A percentile compares a stretch with the other conserved stretches of the same genome.
Evolutionary conservation across 1,284 basidiomycete species (phyloP).

Genomic region (Austroboletus rostrupii): DNA sequence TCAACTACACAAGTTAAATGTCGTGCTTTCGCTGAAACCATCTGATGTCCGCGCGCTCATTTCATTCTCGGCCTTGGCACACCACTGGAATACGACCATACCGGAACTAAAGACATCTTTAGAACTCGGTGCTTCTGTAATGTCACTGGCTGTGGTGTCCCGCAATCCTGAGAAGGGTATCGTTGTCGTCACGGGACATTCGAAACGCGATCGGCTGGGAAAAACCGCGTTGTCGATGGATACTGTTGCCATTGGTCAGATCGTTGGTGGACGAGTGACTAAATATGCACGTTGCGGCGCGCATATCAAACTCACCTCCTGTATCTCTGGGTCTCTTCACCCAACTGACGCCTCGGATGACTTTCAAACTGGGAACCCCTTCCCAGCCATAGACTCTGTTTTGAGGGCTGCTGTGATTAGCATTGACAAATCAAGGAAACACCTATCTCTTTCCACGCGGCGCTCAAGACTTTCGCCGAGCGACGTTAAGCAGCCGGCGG

Average conservation of each 20-base stretch:
- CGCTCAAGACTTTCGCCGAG: constrained; percentile 62
- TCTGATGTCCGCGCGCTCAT: constrained; percentile 77
- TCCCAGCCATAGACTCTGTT: constrained; percentile 64
- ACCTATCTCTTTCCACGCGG: constrained; percentile 77
- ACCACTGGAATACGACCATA: constrained; percentile 64
- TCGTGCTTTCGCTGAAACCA: constrained; percentile 69
- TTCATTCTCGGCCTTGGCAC: constrained; percentile 86
- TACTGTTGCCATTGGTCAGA: constrained; percentile 64
- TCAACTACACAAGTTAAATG: constrained; percentile 84
- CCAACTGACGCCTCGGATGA: constrained; percentile 83
- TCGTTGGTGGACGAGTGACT: constrained; percentile 75
- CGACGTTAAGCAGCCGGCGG: constrained; percentile 48
- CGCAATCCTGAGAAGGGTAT: constrained; percentile 85
- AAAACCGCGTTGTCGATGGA: constrained; percentile 62
- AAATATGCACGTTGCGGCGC: constrained; percentile 67
- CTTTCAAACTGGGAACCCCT: constrained; percentile 54
- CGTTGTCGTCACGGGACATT: constrained; percentile 79
- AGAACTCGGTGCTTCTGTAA: constrained; percentile 69
- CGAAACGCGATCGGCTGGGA: constrained; percentile 45
- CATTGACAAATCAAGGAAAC: constrained; percentile 58
- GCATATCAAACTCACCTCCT: constrained; percentile 68
- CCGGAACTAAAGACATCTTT: constrained; percentile 69
- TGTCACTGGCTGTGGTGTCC: constrained; percentile 84
- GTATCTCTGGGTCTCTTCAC: constrained; percentile 72
- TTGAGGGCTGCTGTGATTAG: constrained; percentile 69